Base-by-base conservation (phyloP, 139 green algal species). In the Chlamydomonas schloesseri region DNA sequence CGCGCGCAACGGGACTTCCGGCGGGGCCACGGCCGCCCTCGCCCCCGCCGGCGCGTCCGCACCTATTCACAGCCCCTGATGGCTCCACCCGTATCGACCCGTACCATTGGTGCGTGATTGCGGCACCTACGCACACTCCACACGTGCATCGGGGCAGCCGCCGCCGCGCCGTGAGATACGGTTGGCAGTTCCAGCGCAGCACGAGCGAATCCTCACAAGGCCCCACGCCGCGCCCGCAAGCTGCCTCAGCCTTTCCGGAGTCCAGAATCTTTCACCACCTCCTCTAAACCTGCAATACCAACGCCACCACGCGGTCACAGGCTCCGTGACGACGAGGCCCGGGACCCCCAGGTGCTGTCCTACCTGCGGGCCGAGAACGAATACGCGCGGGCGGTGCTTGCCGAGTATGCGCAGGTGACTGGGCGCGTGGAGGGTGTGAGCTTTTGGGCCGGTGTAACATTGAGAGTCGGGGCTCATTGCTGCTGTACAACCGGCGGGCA, bases 311-410 rank as follows among this genome's bases (percentile, higher is more conserved):
- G 3, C 28, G 62, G n/a, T 69, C 46, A 29, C 80, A 86, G 80
- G 80, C 80, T 86, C 14, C 67, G 80, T 3, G 80, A 86, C 24
- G 80, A 86, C n/a, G 29, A 3, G 65, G 3, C 11, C 26, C 57
- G 36, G 8, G 29, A 78, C 34, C 50, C 36, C 3, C 68, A 70
- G 33, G 33, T 86, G 2, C 55, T 86, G 13, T 3, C 36, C 17
- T 55, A 86, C 26, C 68, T 86, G 17, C 24, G 65, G 33, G 50
- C 23, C 28, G 80, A 86, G 50, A 86, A 86, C 24, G 24, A n/a
- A 0, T 60, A 86, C 28, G 80, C 60, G 13, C 6, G 33, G 26
- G 18, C 31, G 3, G 20, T 67, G 13, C 64, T 84, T 9, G 8
- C 57, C 46, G 18, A 11, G 3, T 64, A 75, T 29, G 31, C 31